A percentile compares a stretch with the other conserved stretches of the same genome.
phyloP scores from a whole-genome alignment of 2,329 filamentous ascomycete genomes.

The Rhynchosporium graminicola region DNA sequence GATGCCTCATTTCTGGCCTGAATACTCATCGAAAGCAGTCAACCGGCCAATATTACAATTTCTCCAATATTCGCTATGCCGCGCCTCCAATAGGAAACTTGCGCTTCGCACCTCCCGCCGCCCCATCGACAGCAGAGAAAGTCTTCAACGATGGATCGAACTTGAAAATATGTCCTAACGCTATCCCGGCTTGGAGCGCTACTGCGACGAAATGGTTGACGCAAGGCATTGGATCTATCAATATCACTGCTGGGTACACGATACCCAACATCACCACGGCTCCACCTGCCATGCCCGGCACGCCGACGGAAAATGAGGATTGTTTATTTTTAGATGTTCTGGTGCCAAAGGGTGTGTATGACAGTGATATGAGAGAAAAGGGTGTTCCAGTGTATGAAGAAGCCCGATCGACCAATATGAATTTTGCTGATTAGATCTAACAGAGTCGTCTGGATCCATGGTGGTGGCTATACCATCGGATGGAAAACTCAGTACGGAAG shows the following conservation, averaged over 20 bases:
- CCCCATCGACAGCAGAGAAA: constrained; percentile 34
- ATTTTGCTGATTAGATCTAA: constrained; percentile 35
- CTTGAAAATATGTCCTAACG: constrained; percentile 43
- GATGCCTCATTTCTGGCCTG: not conserved
- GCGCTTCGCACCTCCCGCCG: constrained; percentile 45
- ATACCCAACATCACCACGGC: constrained; percentile 18
- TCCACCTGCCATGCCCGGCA: not conserved
- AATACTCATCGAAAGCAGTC: constrained; percentile 11
- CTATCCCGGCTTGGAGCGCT: constrained; percentile 29
- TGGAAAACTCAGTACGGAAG: constrained; percentile 44
- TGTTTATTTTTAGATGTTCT: constrained; percentile 52
- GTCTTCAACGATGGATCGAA: constrained; percentile 40
- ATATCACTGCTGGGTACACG: constrained; percentile 15
- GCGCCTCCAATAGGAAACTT: constrained; percentile 45
- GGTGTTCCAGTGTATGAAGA: constrained; percentile 26
- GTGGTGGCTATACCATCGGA: constrained; percentile 47
- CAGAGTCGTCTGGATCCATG: constrained; percentile 52
- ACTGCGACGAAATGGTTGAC: not conserved
- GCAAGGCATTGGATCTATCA: not conserved
- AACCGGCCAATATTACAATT: constrained; percentile 42
- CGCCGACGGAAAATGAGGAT: constrained; percentile 42
- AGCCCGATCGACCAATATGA: not conserved
- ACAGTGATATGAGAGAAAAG: constrained; percentile 37
- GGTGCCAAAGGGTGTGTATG: constrained; percentile 44
- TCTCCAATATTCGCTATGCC: constrained; percentile 47